Base-by-base conservation (phyloP, 179 eudicot species). In the Silene noctiflora region DNA sequence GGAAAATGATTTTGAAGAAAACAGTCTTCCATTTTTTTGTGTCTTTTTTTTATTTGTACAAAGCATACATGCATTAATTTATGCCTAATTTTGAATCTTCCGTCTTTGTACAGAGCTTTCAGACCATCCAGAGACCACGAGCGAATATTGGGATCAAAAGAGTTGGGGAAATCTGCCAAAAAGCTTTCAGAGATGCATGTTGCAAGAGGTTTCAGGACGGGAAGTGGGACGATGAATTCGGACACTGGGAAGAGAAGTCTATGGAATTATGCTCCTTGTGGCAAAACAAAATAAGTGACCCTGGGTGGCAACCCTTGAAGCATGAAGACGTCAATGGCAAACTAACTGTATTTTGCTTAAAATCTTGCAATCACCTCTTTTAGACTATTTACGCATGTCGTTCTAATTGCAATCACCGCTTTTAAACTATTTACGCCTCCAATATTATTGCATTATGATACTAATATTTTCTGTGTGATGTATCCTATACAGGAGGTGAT, bases 221-320 rank as follows among this genome's bases (percentile, higher is more conserved):
- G n/a, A 65, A 77, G 19, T 81, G 84, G 83, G 62, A 64, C 7
- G 62, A 64, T 35, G 62, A 56, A 51, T 77, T 24, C 51, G 84
- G 79, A 13, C 21, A 59, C 29, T 76, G 80, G 75, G 78, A 73
- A 55, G 75, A 77, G 33, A 81, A 64, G 60, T 69, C 81, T 1
- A 6, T 61, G 27, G 76, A 67, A 48, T 67, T 79, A 27, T 76
- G 82, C 42, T 71, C 72, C 42, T 61, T 14, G 4, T 82, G 82
- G 85, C 82, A 82, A 72, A 67, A n/a, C 1, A 6, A 75, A 9
- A 75, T 82, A 31, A 72, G 77, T 16, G 72, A 82, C 75, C 77
- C 85, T 67, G 62, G 21, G 8, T 82, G 85, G 85, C 82, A 79
- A 51, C 85, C 85, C 42, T 79, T 82, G 59, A 82, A 60, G 73